Base-by-base conservation (phyloP, 2,329 filamentous ascomycete species). In the Exserohilum turcica region DNA sequence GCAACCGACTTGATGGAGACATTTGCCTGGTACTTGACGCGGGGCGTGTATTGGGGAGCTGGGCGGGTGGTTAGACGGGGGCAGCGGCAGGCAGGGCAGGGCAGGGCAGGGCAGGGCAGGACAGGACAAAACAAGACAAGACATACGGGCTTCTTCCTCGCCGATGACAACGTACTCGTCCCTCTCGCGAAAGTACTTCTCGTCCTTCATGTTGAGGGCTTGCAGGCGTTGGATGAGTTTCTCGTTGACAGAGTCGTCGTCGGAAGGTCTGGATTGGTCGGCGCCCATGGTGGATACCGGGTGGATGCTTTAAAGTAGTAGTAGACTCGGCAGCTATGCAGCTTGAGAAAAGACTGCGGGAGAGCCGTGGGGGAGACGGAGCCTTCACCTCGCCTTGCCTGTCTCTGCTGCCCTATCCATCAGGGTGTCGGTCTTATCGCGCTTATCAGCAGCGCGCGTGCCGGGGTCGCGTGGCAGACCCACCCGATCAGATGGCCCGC, bases 121-220 rank as follows among this genome's bases (percentile, higher is more conserved):
- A n/a, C 15, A 18, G 24, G 27, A n/a, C n/a, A n/a, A n/a, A n/a
- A n/a, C n/a, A n/a, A n/a, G n/a, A n/a, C n/a, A n/a, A n/a, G n/a
- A 64, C 69, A 28, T 70, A 64, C 66, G 69, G 58, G 77, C 78
- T 67, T 80, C 78, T 46, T 79, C 77, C 44, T 73, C 72, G 27
- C 76, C 75, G n/a, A 86, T 72, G 54, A 82, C 76, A 27, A 84
- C 72, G 52, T 81, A 85, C 29, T 82, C 82, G 43, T 83, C 82
- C 33, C 82, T 79, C 37, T 81, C 78, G 31, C 73, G 68, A 38
- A 70, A 61, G 13, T 65, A 57, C 27, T 65, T 62, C 15, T 79
- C 71, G 48, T 79, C 76, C 43, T 68, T 70, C 31, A 84, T 54
- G 48, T 80, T 76, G 40, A 85, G 73, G 48, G 73, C 72, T 54